A percentile compares a stretch with the other conserved stretches of the same genome.
These are phyloP conservation scores for Discostella pseudostelligera DNA, from an alignment of 108 stramenopile genomes.

Conservation along the genomic window DNA sequence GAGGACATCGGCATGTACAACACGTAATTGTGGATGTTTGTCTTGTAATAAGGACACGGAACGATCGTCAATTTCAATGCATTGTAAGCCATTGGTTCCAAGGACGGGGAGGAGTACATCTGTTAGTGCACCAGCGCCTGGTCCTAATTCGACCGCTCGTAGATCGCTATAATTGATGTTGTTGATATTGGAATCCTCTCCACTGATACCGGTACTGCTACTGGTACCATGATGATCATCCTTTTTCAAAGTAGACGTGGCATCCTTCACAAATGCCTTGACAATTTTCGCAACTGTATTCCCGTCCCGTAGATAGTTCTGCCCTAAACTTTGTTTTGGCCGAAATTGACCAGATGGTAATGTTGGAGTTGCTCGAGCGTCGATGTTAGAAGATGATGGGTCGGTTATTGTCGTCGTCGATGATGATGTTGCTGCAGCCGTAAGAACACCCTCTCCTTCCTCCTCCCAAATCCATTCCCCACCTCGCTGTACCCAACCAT, in stretches of 20 bases:
- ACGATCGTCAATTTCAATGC: constrained; percentile 94
- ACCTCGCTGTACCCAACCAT: constrained; percentile 76
- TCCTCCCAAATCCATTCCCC: constrained; percentile 91
- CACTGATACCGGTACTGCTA: constrained; percentile 9
- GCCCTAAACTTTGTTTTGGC: constrained; percentile 95
- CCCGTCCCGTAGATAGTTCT: constrained; percentile 92
- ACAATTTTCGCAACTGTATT: constrained; percentile 95
- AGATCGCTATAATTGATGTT: constrained; percentile 28
- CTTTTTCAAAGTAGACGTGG: constrained; percentile 36
- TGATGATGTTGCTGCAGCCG: constrained; percentile 17
- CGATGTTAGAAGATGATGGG: neutral
- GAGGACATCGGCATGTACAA: constrained; percentile 83
- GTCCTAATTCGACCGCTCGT: constrained; percentile 88
- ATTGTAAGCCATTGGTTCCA: constrained; percentile 59
- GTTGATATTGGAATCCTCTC: constrained; percentile 8
- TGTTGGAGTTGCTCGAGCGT: constrained; percentile 62
- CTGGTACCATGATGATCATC: neutral
- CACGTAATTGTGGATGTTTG: constrained; percentile 60
- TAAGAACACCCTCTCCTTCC: constrained; percentile 71
- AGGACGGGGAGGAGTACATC: constrained; percentile 68
- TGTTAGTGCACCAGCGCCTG: constrained; percentile 94
- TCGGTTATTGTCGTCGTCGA: constrained; percentile 1
- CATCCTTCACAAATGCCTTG: constrained; percentile 81
- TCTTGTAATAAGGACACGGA: constrained; percentile 78
- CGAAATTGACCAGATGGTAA: constrained; percentile 72